phyloP scores from a whole-genome alignment of 306 rosid species.

The Vachellia pachyceras region DNA sequence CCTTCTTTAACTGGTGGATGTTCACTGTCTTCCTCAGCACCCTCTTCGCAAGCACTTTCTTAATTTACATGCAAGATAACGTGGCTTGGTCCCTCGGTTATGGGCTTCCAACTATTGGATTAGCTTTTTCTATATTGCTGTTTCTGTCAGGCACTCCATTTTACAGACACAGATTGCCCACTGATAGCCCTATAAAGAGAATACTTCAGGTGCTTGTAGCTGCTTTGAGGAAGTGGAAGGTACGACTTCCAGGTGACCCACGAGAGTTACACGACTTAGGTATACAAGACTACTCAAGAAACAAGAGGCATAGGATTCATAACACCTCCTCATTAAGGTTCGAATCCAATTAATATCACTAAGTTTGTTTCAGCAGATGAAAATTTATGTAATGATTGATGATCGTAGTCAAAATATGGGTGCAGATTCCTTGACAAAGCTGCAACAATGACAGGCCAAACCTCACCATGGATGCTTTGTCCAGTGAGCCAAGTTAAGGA shows the following conservation, averaged over 20 bases:
- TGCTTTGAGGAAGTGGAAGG: slow-evolving; percentile 58
- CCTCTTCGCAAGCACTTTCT: slow-evolving; percentile 68
- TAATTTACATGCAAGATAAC: slow-evolving; percentile 73
- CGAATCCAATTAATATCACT: too few relatives aligned
- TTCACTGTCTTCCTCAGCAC: slow-evolving; percentile 68
- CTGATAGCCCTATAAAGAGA: slow-evolving; percentile 26
- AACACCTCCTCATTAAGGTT: slow-evolving; percentile 56
- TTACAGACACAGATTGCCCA: not conserved
- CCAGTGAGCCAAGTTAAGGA: not conserved
- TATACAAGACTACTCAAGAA: slow-evolving; percentile 51
- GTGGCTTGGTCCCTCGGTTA: slow-evolving; percentile 74
- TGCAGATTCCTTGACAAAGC: slow-evolving; percentile 79
- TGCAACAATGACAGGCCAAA: slow-evolving; percentile 47
- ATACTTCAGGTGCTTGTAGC: slow-evolving; percentile 56
- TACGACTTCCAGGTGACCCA: slow-evolving; percentile 54
- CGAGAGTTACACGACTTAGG: slow-evolving; percentile 69
- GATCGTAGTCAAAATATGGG: not conserved
- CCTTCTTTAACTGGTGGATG: slow-evolving; percentile 91
- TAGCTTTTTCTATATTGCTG: slow-evolving; percentile 50
- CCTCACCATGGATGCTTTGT: slow-evolving; percentile 64
- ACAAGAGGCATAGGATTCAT: slow-evolving; percentile 50
- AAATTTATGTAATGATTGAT: not conserved
- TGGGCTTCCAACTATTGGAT: slow-evolving; percentile 79
- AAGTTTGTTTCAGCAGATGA: not conserved
- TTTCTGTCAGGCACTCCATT: not conserved